Base-by-base conservation (phyloP, 306 rosid species). In the Rosa rugosa region DNA sequence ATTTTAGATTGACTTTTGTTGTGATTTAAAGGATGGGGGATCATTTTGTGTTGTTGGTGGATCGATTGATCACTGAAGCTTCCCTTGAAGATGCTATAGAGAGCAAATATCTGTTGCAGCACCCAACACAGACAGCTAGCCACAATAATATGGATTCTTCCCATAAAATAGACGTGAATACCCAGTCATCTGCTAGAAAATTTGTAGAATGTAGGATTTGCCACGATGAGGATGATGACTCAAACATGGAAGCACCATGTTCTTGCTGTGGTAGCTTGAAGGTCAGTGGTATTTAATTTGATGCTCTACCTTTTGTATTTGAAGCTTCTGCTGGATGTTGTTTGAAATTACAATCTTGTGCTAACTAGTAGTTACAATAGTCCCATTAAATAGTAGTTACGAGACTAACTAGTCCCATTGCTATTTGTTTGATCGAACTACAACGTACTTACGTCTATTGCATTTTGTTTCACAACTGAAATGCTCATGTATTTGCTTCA, bases 201-300 rank as follows among this genome's bases (percentile, higher is more conserved):
- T 68, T 79, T 75, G 90, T 62, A 74, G 85, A 92, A 72, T 94
- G 97, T 77, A 86, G 93, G 82, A 94, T 94, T 74, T 94, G 97
- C 85, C 98, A 91, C 4, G 94, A 90, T 79, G 98, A 92, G 64
- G 97, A 89, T 60, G 89, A 79, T 41, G 91, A 85, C 6, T 84
- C 90, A n/a, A 92, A 88, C 77, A 90, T 92, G 97, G 97, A 94
- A 51, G 66, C 90, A 71, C 98, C 98, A 5, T 94, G 97, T 84
- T 89, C 94, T 83, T 94, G 97, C 82, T 49, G 83, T 80, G 98
- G 97, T 56, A 94, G 93, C 85, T 89, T 94, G 86, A 94, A 94
- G 98, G 98, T 87, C 60, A 66, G 81, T 57, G 67, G 6, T 76
- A 69, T 8, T 64, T 77, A 62, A 75, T 18, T 7, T 60, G 25